Evolutionary conservation across 495 filamentous ascomycete species (phyloP).

Genomic region (Penicillium nucicola): DNA sequence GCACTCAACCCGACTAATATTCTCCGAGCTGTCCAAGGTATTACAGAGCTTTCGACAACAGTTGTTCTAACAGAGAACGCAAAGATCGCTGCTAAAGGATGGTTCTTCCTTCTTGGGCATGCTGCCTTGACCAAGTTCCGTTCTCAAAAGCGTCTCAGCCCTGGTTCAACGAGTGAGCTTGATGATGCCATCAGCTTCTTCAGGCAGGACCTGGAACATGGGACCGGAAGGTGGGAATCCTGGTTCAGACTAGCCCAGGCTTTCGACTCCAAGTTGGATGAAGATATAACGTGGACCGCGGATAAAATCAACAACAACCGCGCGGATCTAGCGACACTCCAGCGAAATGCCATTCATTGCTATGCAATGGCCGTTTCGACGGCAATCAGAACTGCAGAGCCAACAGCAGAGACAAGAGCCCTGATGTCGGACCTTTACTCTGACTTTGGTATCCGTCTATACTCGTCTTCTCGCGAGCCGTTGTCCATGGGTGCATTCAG

Average conservation of each 20-base stretch:
- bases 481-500: slow-evolving; percentile 85
- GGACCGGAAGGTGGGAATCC: slow-evolving; percentile 83
- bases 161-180: slow-evolving; percentile 79
- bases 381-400: slow-evolving; percentile 59
- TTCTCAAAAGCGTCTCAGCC: slow-evolving; percentile 73
- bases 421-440: slow-evolving; percentile 80
- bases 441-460: slow-evolving; percentile 87
- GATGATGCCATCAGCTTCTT: slow-evolving; percentile 80
- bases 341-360: slow-evolving; percentile 85
- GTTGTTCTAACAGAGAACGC: slow-evolving; percentile 49
- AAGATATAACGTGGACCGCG: slow-evolving; percentile 88
- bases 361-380: slow-evolving; percentile 87
- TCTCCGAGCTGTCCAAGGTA: slow-evolving; percentile 72
- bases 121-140: slow-evolving; percentile 85
- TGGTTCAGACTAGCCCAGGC: slow-evolving; percentile 94
- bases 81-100: slow-evolving; percentile 72
- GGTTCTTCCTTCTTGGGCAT: slow-evolving; percentile 90
- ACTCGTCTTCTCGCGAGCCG: slow-evolving; percentile 85
- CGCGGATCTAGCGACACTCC: slow-evolving; percentile 66
- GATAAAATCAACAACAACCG: slow-evolving; percentile 91
- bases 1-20: slow-evolving; percentile 82
- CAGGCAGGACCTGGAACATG: slow-evolving; percentile 80
- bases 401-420: slow-evolving; percentile 56
- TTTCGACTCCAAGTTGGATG: slow-evolving; percentile 88
- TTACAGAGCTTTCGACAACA: slow-evolving; percentile 58